Percentiles rank a stretch among this genome's conserved stretches.
These are phyloP conservation scores for Arthrocladium fulminans DNA, from an alignment of 2,329 filamentous ascomycete genomes.

Conservation along the genomic window DNA sequence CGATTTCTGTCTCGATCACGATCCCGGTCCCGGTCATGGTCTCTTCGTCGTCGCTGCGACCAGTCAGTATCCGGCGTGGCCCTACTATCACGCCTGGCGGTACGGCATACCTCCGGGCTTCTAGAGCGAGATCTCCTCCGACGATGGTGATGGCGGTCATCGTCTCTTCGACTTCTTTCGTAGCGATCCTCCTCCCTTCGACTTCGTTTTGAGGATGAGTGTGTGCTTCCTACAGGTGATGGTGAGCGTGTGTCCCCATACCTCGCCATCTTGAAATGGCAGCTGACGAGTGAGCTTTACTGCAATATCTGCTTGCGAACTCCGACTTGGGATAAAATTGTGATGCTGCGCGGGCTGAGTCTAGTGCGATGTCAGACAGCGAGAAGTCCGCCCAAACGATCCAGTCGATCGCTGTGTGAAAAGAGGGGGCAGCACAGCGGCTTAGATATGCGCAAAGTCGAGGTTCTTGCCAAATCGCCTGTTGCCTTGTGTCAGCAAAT, in stretches of 20 bases:
- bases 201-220: constrained; percentile 59
- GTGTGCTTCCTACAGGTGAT: constrained; percentile 83
- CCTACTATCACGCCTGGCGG: not conserved
- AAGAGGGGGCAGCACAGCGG: no score
- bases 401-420: no score
- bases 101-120: constrained; percentile 39
- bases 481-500: no score
- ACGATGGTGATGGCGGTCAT: constrained; percentile 38
- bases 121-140: constrained; percentile 32
- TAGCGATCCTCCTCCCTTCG: constrained; percentile 46
- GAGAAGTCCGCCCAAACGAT: no score
- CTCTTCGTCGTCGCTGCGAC: constrained; percentile 43
- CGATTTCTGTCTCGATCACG: constrained; percentile 47
- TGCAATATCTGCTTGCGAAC: constrained; percentile 23
- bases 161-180: constrained; percentile 45
- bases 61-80: constrained; percentile 16
- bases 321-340: not conserved
- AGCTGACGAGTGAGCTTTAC: constrained; percentile 40
- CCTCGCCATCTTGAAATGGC: constrained; percentile 44
- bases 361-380: no score
- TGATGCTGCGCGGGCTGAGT: no score
- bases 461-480: no score
- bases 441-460: no score
- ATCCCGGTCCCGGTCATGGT: constrained; percentile 22
- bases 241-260: constrained; percentile 68